Base-by-base conservation (phyloP, 371 early-diverging fungal species). In the Syncephalastrum racemosum region DNA sequence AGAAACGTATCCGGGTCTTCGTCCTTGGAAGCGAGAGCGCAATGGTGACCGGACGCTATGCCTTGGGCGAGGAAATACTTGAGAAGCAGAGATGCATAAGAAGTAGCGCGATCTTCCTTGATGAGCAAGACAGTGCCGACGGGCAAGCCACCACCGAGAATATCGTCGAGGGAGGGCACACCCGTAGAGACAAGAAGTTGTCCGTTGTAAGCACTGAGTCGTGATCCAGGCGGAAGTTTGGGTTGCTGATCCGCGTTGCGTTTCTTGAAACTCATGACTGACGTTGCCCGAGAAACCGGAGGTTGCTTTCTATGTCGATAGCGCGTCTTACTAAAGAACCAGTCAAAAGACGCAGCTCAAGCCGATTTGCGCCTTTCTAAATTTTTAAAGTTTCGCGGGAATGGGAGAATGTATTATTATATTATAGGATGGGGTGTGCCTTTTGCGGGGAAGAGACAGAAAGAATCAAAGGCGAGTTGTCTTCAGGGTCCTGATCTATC, bases 1-100 rank as follows among this genome's bases (percentile, higher is more conserved):
- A 85, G 53, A 47, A 90, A 63, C 8, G 73, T 77, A 41, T 76
- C 73, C 0, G 85, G 81, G 16, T 80, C 71, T 59, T 82, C 87
- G 52, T 90, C 91, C 20, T 84, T 78, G 27, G 85, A 82, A 4
- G 85, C 84, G 0, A 93, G 64, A 1, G 86, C 78, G 48, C 92
- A 77, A 47, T 87, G 80, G 64, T 96, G 92, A 0, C 84, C 87
- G 0, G 86, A 82, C 1, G 84, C 87, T 4, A 94, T 71, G 3
- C 93, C 95, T 72, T 96, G 95, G 10, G 93, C 86, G 19, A 93
- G 60, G 76, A 89, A 95, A 62, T 92, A 93, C 46, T 87, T 85
- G 13, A 89, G 64, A 1, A 95, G 63, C 2, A 94, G 70, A 50
- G 82, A 78, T n/a, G 94, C 88, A 68, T 96, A 96, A 8, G 85